Conservation (phyloP, 2,329 filamentous ascomycete species). For the Macrophomina tecta region DNA sequence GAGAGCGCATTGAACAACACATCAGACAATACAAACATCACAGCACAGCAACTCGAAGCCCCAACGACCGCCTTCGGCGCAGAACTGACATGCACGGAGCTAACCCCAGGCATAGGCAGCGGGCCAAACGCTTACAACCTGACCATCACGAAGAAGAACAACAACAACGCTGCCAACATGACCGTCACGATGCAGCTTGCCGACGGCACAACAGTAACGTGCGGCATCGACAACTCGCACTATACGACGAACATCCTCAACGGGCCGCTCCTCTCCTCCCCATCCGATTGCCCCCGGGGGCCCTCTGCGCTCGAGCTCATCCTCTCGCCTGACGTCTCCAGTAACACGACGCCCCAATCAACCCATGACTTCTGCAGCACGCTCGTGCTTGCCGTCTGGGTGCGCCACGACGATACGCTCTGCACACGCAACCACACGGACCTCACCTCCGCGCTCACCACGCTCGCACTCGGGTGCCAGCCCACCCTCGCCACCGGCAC, state of each 20-base stretch:
- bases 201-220: not conserved
- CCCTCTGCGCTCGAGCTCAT: not conserved
- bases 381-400: no score
- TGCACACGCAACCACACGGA: no score
- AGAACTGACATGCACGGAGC: conserved; percentile 32
- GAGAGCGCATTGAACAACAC: conserved; percentile 15
- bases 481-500: no score
- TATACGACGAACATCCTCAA: not conserved
- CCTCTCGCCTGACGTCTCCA: not conserved
- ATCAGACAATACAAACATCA: conserved; percentile 26
- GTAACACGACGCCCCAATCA: not conserved
- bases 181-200: not conserved
- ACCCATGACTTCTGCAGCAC: no score
- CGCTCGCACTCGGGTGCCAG: no score
- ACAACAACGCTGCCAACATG: not conserved
- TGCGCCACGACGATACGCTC: no score
- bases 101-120: not conserved
- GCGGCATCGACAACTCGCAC: no score
- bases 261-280: not conserved
- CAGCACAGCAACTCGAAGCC: conserved; percentile 28
- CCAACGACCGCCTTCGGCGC: conserved; percentile 45
- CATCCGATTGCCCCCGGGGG: not conserved
- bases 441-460: no score
- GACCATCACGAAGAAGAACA: not conserved
- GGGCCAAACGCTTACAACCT: not conserved